Conservation (phyloP, 129 eudicot species). For the Flaveria brownii region DNA sequence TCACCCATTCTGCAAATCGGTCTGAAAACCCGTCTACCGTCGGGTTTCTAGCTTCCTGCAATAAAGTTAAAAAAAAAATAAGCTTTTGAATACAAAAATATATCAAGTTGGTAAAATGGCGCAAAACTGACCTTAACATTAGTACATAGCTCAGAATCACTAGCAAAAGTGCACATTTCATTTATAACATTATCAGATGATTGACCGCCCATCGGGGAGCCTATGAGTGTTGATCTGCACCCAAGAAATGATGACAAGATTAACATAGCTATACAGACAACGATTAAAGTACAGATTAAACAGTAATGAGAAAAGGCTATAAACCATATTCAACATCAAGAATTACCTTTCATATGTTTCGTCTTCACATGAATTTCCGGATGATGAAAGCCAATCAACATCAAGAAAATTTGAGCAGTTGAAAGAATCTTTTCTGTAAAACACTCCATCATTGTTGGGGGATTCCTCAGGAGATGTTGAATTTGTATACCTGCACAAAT, state of each 20-base stretch:
- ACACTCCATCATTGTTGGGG: constrained; percentile 47
- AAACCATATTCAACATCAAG: background rate
- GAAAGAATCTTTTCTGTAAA: constrained; percentile 51
- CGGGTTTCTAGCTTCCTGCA: constrained; percentile 27
- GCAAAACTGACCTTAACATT: constrained; percentile 53
- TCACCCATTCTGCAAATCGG: constrained; percentile 64
- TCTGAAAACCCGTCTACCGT: constrained; percentile 44
- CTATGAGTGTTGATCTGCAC: constrained; percentile 72
- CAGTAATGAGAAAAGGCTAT: background rate
- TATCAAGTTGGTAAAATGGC: background rate
- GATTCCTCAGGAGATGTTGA: constrained; percentile 44
- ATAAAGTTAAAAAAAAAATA: constrained; percentile 13
- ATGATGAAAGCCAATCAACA: constrained; percentile 82
- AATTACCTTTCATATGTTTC: constrained; percentile 73
- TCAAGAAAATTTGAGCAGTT: constrained; percentile 78
- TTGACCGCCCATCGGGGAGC: constrained; percentile 53
- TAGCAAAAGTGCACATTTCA: constrained; percentile 53
- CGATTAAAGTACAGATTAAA: background rate
- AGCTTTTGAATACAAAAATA: background rate
- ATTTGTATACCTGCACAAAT: constrained; percentile 52
- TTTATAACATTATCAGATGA: constrained; percentile 52
- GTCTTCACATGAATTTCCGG: constrained; percentile 83
- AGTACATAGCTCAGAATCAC: constrained; percentile 43
- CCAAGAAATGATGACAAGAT: background rate
- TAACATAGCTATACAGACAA: background rate